A percentile compares a stretch with the other conserved stretches of the same genome.
Evolutionary conservation across 257 asterid genomes (phyloP).

Genomic region (Solanum lignicaule): DNA sequence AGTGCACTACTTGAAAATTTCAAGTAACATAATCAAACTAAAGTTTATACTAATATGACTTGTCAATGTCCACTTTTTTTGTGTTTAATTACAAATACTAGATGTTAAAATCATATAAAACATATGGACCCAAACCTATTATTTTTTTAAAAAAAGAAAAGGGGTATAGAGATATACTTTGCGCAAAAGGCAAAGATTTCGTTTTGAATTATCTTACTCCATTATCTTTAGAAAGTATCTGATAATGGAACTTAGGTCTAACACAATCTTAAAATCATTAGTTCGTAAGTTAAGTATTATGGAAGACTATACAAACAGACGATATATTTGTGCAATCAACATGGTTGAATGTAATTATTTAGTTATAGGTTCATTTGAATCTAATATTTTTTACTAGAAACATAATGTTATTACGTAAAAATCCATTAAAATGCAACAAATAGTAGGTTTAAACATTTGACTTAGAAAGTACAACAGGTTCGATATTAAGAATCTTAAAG

Average conservation of each 20-base stretch:
- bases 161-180: not conserved
- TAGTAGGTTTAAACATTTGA: not conserved
- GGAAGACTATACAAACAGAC: not conserved
- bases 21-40: not conserved
- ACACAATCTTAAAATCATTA: not conserved
- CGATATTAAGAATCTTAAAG: too few species aligned
- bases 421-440: not conserved
- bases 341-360: not conserved
- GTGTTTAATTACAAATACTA: not conserved
- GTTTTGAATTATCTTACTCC: not conserved
- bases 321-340: not conserved
- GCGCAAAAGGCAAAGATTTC: not conserved
- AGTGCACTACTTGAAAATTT: not conserved
- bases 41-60: not conserved
- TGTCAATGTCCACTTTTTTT: not conserved
- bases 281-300: not conserved
- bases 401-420: not conserved
- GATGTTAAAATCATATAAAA: not conserved
- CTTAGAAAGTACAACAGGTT: not conserved
- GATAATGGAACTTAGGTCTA: not conserved
- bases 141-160: too few species aligned
- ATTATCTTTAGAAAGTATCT: not conserved
- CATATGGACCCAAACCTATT: not conserved
- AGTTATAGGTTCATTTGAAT: not conserved
- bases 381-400: not conserved